These are phyloP conservation scores for Cystoisospora suis DNA, from an alignment of 169 alveolate genomes.

Conservation along the genomic window DNA sequence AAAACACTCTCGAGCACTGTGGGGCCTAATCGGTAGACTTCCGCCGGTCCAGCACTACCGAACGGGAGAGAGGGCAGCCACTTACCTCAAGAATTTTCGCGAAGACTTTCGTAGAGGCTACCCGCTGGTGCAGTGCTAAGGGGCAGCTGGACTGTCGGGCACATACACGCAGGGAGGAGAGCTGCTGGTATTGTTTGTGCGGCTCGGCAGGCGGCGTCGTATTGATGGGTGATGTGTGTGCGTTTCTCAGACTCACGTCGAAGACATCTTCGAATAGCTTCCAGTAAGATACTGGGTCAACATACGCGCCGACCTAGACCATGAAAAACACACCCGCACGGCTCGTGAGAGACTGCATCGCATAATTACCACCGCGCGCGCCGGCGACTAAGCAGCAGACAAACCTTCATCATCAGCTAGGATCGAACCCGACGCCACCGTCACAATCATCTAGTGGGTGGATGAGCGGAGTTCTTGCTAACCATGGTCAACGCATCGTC, in stretches of 20 bases:
- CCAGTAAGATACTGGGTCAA: constrained; percentile 31
- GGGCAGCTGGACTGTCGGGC: constrained; percentile 1
- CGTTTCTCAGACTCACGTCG: not conserved
- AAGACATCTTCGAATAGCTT: constrained; percentile 5
- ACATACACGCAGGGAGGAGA: not conserved
- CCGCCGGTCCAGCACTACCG: too few species aligned
- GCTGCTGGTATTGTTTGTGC: not conserved
- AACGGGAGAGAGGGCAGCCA: too few species aligned
- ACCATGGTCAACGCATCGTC: constrained; percentile 15
- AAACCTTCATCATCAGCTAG: too few species aligned
- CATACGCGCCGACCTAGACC: constrained; percentile 15
- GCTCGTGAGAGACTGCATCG: too few species aligned
- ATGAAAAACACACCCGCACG: too few species aligned
- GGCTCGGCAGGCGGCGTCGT: not conserved
- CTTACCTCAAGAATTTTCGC: not conserved
- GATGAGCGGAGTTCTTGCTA: not conserved
- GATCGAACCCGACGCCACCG: not conserved
- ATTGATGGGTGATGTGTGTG: not conserved
- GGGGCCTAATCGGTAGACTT: too few species aligned
- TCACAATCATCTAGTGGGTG: not conserved
- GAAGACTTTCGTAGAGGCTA: not conserved
- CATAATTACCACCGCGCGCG: too few species aligned
- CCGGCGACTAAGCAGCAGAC: too few species aligned
- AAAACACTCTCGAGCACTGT: too few species aligned
- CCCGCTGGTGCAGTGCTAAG: not conserved